phyloP scores from a whole-genome alignment of 2,329 filamentous ascomycete genomes.

The Domatiomyces catenatus region DNA sequence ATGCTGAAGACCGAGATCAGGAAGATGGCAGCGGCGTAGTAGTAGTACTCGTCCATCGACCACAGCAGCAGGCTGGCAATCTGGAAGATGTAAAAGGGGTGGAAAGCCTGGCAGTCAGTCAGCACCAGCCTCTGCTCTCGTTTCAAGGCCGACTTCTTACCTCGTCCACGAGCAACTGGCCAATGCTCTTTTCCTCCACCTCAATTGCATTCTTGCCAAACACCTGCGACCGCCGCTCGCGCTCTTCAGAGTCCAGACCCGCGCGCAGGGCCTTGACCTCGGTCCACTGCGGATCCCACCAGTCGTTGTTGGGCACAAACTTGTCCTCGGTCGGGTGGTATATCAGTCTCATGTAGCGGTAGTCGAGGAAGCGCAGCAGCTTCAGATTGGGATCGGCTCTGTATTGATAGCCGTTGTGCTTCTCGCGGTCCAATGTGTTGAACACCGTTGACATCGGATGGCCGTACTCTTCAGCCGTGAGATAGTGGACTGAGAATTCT shows the following conservation, averaged over 20 bases:
- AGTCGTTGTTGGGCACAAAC: constrained; percentile 71
- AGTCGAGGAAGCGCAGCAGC: constrained; percentile 65
- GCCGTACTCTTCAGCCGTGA: constrained; percentile 45
- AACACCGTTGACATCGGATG: constrained; percentile 49
- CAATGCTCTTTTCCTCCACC: constrained; percentile 74
- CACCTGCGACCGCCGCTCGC: constrained; percentile 63
- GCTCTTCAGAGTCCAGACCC: constrained; percentile 80
- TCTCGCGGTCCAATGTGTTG: constrained; percentile 36
- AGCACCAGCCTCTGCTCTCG: no score
- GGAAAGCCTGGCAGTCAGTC: constrained; percentile 49
- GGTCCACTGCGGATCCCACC: constrained; percentile 88
- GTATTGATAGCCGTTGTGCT: constrained; percentile 51
- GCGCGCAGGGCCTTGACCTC: constrained; percentile 57
- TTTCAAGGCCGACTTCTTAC: constrained; percentile 35
- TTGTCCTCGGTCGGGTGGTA: constrained; percentile 81
- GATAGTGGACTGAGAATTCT: constrained; percentile 63
- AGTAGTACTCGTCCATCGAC: constrained; percentile 94
- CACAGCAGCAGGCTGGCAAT: constrained; percentile 85
- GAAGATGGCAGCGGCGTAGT: constrained; percentile 91
- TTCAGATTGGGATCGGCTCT: constrained; percentile 61
- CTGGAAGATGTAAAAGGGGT: constrained; percentile 97
- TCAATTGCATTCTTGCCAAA: constrained; percentile 87
- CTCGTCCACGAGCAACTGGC: constrained; percentile 78
- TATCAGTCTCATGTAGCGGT: constrained; percentile 85
- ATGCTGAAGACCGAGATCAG: constrained; percentile 89